Conservation (phyloP, 345 rosid species). For the Eucalyptus sp. region DNA sequence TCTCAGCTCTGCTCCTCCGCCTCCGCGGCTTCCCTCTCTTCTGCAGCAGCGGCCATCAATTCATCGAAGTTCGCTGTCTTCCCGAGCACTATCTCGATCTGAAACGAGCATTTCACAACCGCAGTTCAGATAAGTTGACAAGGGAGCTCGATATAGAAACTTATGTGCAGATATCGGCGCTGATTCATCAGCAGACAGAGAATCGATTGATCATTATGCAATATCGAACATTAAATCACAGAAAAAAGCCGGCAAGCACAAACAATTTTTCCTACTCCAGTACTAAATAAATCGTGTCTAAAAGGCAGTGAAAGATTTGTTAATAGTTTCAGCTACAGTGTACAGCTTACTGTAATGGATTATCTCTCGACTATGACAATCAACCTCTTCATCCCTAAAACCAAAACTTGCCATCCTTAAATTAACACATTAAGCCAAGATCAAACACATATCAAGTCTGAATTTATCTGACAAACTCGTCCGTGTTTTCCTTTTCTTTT, state of each 20-base stretch:
- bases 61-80: slow-evolving; percentile 68
- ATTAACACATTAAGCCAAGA: not conserved
- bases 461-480: not conserved
- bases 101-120: not conserved
- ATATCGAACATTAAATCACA: not conserved
- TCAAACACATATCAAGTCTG: not conserved
- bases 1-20: slow-evolving; percentile 7
- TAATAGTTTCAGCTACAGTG: not conserved
- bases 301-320: not conserved
- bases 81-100: slow-evolving; percentile 58
- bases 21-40: slow-evolving; percentile 18
- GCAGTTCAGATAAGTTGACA: not conserved
- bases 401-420: not conserved
- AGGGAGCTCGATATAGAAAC: not conserved
- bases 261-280: not conserved
- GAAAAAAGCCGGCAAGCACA: not conserved
- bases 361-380: not conserved
- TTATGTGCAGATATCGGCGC: not conserved
- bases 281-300: not conserved
- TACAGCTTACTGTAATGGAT: not conserved
- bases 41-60: slow-evolving; percentile 59
- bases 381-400: not conserved
- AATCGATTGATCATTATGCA: not conserved
- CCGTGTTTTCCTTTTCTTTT: not conserved
- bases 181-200: not conserved